Conservation (phyloP, 805 yeast species). For the Ogataea saltuana region DNA sequence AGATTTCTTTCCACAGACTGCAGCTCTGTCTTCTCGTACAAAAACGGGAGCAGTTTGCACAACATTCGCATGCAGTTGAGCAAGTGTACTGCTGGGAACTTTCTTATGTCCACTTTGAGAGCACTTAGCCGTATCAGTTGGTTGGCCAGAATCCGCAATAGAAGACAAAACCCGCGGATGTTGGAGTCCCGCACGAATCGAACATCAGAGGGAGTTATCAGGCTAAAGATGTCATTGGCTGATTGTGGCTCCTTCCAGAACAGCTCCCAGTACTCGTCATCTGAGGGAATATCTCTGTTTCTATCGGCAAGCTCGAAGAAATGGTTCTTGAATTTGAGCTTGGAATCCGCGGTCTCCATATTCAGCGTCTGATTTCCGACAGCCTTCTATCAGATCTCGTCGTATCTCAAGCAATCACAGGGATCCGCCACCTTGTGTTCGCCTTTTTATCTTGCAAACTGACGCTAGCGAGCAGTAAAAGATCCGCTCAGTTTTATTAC, state of each 20-base stretch:
- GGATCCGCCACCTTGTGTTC: not conserved
- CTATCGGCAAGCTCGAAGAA: constrained; percentile 57
- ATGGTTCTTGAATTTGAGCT: constrained; percentile 57
- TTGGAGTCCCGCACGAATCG: constrained; percentile 60
- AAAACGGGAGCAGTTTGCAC: constrained; percentile 63
- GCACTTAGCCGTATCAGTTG: constrained; percentile 33
- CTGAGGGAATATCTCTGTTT: constrained; percentile 35
- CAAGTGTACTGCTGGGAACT: constrained; percentile 38
- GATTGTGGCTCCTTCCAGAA: constrained; percentile 52
- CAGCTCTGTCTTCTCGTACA: constrained; percentile 54
- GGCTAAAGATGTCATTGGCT: constrained; percentile 57
- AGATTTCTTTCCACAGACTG: constrained; percentile 37
- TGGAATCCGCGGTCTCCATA: constrained; percentile 81
- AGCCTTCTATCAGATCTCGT: too few species aligned
- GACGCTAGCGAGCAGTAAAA: too few species aligned
- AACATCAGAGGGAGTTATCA: constrained; percentile 59
- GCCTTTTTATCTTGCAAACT: too few species aligned
- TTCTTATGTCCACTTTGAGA: constrained; percentile 22
- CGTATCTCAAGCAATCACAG: constrained; percentile 1
- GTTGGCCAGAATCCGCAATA: constrained; percentile 45
- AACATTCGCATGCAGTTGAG: constrained; percentile 65
- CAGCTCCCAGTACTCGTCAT: constrained; percentile 43
- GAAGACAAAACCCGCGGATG: constrained; percentile 53
- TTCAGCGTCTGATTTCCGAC: too few species aligned
- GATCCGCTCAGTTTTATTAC: too few species aligned